These are phyloP conservation scores for Stylosanthes scabra DNA, from an alignment of 331 rosid genomes.

Conservation along the genomic window DNA sequence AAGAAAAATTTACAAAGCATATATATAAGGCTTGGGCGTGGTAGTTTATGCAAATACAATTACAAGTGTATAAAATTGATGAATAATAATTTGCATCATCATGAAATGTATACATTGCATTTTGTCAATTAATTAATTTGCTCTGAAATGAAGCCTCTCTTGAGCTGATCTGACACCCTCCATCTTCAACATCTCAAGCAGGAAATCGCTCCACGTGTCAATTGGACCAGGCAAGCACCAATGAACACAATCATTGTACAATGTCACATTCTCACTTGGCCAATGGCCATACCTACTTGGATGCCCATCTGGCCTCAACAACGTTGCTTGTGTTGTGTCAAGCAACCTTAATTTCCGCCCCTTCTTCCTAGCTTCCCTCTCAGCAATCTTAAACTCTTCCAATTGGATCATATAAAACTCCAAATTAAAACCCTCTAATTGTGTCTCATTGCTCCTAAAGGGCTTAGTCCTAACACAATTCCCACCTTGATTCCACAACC, in stretches of 20 bases:
- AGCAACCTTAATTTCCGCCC: slow-evolving; percentile 68
- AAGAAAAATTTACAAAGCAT: slow-evolving; percentile 27
- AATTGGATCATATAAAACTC: slow-evolving; percentile 86
- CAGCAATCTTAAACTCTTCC: slow-evolving; percentile 76
- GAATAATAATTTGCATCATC: slow-evolving; percentile 4
- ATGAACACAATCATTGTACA: slow-evolving; percentile 91
- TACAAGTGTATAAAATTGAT: background rate
- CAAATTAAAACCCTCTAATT: slow-evolving; percentile 57
- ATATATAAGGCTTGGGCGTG: background rate
- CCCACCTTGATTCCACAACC: slow-evolving; percentile 86
- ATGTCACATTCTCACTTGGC: slow-evolving; percentile 76
- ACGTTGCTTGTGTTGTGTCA: slow-evolving; percentile 68
- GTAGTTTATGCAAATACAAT: background rate
- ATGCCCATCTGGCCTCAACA: slow-evolving; percentile 94
- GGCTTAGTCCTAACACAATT: slow-evolving; percentile 77
- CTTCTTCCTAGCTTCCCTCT: slow-evolving; percentile 60
- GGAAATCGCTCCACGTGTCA: slow-evolving; percentile 87
- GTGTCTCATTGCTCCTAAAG: slow-evolving; percentile 70
- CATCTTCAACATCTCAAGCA: slow-evolving; percentile 84
- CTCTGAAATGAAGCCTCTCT: slow-evolving; percentile 53
- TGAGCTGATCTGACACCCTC: slow-evolving; percentile 75
- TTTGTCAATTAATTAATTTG: slow-evolving; percentile 29
- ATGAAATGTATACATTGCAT: too few species aligned
- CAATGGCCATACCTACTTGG: slow-evolving; percentile 91
- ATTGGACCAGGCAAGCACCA: slow-evolving; percentile 99